Percentiles rank a stretch among this genome's conserved stretches.
These are phyloP conservation scores for Diplodia corticola DNA, from an alignment of 2,329 filamentous ascomycete species.

Conservation along the genomic window DNA sequence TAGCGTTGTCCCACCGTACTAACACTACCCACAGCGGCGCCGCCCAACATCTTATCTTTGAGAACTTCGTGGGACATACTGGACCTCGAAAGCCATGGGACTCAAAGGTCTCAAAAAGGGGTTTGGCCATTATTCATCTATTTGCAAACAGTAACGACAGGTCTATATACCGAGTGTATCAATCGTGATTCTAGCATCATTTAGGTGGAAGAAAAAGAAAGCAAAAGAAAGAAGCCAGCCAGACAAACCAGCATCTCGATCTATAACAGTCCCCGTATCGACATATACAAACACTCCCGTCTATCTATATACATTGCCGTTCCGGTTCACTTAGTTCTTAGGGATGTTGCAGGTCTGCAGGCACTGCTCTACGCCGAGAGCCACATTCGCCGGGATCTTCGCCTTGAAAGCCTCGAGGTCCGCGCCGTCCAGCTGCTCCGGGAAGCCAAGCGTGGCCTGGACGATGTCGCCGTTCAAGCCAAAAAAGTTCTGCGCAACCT, in stretches of 20 bases:
- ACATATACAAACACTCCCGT: neutral
- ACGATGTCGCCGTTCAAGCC: conserved; percentile 40
- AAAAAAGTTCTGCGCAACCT: conserved; percentile 49
- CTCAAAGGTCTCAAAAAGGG: neutral
- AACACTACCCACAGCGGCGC: too few species aligned
- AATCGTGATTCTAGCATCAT: neutral
- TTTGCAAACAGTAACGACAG: neutral
- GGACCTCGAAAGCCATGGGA: neutral
- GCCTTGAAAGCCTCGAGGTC: conserved; percentile 41
- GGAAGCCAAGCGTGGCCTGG: conserved; percentile 42
- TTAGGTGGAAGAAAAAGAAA: too few species aligned
- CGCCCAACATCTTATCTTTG: too few species aligned
- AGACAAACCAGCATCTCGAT: neutral
- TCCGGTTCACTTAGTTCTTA: conserved; percentile 27
- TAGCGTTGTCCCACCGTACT: too few species aligned
- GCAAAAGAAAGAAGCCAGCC: neutral
- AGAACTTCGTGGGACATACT: too few species aligned
- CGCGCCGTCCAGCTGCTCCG: conserved; percentile 34
- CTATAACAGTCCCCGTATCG: neutral
- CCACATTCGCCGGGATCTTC: conserved; percentile 50
- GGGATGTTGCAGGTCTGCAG: conserved; percentile 51
- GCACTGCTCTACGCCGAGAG: conserved; percentile 56
- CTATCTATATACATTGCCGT: neutral
- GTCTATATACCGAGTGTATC: neutral
- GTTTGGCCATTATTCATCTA: neutral